These are phyloP conservation scores for Cryptosporidium meleagridis DNA, from an alignment of 169 alveolate species.

Conservation along the genomic window DNA sequence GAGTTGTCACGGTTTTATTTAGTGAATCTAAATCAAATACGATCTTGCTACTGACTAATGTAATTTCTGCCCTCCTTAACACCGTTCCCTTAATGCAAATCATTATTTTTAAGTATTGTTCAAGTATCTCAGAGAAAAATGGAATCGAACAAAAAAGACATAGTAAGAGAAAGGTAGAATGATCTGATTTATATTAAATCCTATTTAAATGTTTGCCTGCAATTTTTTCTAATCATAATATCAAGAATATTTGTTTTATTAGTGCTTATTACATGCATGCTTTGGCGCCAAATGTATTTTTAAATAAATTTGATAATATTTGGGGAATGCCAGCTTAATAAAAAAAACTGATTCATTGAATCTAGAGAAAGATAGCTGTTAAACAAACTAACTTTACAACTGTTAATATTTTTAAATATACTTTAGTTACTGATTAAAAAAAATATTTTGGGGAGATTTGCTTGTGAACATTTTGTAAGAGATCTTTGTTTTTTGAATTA, in stretches of 20 bases:
- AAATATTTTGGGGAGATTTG: too few relatives aligned
- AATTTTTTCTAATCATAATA: too few relatives aligned
- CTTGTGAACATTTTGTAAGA: not conserved
- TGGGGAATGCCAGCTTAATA: not conserved
- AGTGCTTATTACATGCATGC: not conserved
- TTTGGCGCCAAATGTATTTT: not conserved
- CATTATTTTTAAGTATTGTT: slow-evolving; percentile 37
- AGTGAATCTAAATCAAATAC: slow-evolving; percentile 60
- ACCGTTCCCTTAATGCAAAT: slow-evolving; percentile 62
- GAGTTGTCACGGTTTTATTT: slow-evolving; percentile 51
- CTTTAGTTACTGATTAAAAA: not conserved
- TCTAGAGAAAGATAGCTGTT: too few relatives aligned
- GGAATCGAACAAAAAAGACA: slow-evolving; percentile 25
- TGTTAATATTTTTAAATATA: too few relatives aligned
- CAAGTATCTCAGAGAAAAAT: slow-evolving; percentile 38
- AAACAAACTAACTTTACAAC: not conserved
- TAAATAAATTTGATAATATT: too few relatives aligned
- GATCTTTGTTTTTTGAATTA: not conserved
- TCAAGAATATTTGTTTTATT: not conserved
- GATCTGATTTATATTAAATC: not conserved
- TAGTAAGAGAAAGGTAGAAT: slow-evolving; percentile 41
- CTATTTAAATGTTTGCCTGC: not conserved
- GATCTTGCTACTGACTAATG: slow-evolving; percentile 42
- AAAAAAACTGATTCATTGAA: not conserved
- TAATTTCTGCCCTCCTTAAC: slow-evolving; percentile 58